Conservation (phyloP, 2,329 filamentous ascomycete genomes). For the Pestalotiopsis sp. region DNA sequence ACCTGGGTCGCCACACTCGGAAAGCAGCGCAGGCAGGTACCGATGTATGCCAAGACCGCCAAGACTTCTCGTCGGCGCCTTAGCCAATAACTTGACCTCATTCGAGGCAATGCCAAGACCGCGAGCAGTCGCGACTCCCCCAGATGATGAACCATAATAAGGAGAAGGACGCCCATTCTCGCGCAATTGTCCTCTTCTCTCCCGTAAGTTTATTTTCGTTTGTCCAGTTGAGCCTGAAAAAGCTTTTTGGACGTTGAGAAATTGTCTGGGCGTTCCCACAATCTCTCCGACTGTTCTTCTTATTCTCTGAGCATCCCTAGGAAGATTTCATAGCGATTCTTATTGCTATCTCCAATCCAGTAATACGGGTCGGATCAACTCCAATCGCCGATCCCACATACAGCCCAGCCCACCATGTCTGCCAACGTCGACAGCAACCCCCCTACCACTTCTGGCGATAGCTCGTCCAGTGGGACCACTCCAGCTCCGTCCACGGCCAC, state of each 20-base stretch:
- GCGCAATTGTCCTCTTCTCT: neutral
- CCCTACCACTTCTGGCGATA: conserved; percentile 9
- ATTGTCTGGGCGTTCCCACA: neutral
- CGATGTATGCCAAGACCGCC: neutral
- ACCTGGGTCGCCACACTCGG: neutral
- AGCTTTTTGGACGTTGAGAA: neutral
- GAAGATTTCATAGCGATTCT: neutral
- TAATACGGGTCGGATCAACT: neutral
- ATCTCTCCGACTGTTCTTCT: neutral
- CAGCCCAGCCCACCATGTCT: neutral
- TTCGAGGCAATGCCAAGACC: conserved; percentile 1
- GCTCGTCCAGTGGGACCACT: conserved; percentile 7
- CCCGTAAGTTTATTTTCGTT: neutral
- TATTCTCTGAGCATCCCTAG: neutral
- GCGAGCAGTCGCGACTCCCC: neutral
- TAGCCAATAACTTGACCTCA: neutral
- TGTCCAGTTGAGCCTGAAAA: neutral
- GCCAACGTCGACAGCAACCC: conserved; percentile 4
- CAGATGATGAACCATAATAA: conserved; percentile 10
- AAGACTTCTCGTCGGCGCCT: neutral
- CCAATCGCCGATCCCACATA: neutral
- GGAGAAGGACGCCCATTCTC: neutral
- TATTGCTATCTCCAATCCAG: neutral
- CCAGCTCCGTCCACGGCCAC: conserved; percentile 7
- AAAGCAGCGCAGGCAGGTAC: neutral